These are phyloP conservation scores for Phytopythium sindhum DNA, from an alignment of 352 stramenopile genomes.

Conservation along the genomic window DNA sequence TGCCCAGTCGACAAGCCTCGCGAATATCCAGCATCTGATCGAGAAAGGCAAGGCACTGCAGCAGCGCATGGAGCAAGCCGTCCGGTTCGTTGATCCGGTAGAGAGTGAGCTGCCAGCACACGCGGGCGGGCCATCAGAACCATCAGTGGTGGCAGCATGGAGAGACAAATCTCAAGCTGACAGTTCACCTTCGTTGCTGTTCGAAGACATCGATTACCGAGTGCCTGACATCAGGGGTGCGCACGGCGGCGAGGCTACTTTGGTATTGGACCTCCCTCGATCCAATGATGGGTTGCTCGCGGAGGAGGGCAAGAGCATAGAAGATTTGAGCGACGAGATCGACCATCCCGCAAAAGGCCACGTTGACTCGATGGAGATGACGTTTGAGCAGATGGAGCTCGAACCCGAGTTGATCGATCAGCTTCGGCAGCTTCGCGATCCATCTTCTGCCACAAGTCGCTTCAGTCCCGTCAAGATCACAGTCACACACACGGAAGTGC, in stretches of 20 bases:
- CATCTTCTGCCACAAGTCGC: constrained; percentile 40
- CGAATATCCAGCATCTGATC: constrained; percentile 28
- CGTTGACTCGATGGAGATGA: constrained; percentile 27
- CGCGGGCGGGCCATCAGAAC: not conserved
- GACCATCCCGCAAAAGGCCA: not conserved
- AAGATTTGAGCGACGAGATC: not conserved
- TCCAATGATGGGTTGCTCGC: not conserved
- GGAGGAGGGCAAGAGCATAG: not conserved
- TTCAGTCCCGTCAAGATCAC: constrained; percentile 49
- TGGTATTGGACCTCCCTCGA: not conserved
- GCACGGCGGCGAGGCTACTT: not conserved
- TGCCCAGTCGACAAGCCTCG: not conserved
- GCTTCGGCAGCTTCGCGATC: constrained; percentile 45
- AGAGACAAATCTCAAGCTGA: not conserved
- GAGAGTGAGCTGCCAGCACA: not conserved
- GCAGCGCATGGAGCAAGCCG: constrained; percentile 33
- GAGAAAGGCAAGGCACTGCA: constrained; percentile 43
- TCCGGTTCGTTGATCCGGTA: not conserved
- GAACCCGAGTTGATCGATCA: constrained; percentile 29
- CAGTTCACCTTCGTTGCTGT: not conserved
- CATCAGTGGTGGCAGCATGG: not conserved
- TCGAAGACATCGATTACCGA: not conserved
- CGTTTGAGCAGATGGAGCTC: constrained; percentile 45
- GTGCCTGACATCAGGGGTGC: not conserved
- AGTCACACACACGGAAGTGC: constrained; percentile 33